A percentile compares a stretch with the other conserved stretches of the same genome.
Evolutionary conservation across 345 rosid species (phyloP).

Genomic region (Hevea brasiliensis): DNA sequence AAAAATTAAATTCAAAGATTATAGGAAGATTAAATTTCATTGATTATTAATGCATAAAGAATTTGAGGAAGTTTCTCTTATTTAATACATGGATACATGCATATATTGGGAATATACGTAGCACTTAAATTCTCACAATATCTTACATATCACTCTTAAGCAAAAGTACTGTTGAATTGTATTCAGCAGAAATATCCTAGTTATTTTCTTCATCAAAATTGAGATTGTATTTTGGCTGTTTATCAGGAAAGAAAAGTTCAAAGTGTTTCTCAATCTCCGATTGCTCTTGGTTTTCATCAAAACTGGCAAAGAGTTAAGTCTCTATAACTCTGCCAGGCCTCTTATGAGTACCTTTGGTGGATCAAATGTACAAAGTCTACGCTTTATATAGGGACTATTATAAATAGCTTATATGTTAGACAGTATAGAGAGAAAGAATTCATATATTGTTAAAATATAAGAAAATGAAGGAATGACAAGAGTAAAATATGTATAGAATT

Average conservation of each 20-base stretch:
- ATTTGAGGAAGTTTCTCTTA: not conserved
- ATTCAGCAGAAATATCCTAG: conserved; percentile 16
- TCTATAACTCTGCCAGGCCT: conserved; percentile 36
- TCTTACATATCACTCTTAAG: conserved; percentile 25
- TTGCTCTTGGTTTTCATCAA: conserved; percentile 41
- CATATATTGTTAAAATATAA: too few species aligned
- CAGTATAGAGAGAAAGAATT: too few species aligned
- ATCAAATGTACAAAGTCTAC: conserved; percentile 10
- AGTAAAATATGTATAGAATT: too few species aligned
- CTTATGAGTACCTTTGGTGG: conserved; percentile 40
- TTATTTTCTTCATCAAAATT: conserved; percentile 23
- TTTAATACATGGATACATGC: too few species aligned
- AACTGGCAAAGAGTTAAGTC: conserved; percentile 40
- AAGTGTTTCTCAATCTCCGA: conserved; percentile 38
- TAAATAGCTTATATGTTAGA: too few species aligned
- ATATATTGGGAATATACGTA: too few species aligned
- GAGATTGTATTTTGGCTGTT: conserved; percentile 32
- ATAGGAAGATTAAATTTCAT: too few species aligned
- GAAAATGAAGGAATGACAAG: too few species aligned
- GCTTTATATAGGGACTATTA: too few species aligned
- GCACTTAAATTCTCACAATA: not conserved
- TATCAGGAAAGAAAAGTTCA: conserved; percentile 36
- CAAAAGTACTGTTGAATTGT: not conserved
- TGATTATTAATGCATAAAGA: too few species aligned
- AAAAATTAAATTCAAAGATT: too few species aligned